Percentiles rank a stretch among this genome's conserved stretches.
phyloP scores from a whole-genome alignment of 441 rosid genomes.

The Arabidopsis hybrid region DNA sequence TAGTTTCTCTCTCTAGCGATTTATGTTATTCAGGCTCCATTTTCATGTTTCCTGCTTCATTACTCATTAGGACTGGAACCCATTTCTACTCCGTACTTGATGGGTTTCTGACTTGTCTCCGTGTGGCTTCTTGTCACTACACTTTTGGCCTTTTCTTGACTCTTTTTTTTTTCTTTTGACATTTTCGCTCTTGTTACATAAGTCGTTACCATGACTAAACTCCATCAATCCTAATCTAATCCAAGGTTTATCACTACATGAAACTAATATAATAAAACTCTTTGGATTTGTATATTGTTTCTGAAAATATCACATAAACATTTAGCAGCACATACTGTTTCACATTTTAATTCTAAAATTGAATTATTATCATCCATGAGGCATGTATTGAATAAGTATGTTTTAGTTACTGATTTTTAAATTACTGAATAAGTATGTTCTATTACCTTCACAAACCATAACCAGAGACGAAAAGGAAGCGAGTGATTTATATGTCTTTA shows the following conservation, averaged over 20 bases:
- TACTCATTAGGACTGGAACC: conserved; percentile 37
- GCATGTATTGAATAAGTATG: too few relatives aligned
- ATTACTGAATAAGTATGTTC: not conserved
- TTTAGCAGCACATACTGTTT: too few relatives aligned
- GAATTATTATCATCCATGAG: too few relatives aligned
- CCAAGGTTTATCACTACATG: not conserved
- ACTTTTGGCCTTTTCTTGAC: conserved; percentile 23
- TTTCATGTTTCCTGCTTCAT: conserved; percentile 32
- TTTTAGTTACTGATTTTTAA: too few relatives aligned
- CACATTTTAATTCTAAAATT: too few relatives aligned
- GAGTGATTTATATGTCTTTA: not conserved
- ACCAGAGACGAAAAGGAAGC: not conserved
- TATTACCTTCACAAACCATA: not conserved
- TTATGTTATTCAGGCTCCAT: conserved; percentile 31
- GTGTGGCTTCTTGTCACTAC: conserved; percentile 33
- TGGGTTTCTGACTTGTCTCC: conserved; percentile 35
- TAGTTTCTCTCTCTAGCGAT: conserved; percentile 34
- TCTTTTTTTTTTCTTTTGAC: not conserved
- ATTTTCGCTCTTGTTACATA: not conserved
- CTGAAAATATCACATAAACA: not conserved
- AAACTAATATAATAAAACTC: too few relatives aligned
- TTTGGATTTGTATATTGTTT: too few relatives aligned
- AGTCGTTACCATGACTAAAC: not conserved
- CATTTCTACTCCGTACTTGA: conserved; percentile 29
- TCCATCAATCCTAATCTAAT: conserved; percentile 5